A percentile compares a stretch with the other conserved stretches of the same genome.
phyloP scores from a whole-genome alignment of 2,329 filamentous ascomycete species.

The Colletotrichum eleusines region DNA sequence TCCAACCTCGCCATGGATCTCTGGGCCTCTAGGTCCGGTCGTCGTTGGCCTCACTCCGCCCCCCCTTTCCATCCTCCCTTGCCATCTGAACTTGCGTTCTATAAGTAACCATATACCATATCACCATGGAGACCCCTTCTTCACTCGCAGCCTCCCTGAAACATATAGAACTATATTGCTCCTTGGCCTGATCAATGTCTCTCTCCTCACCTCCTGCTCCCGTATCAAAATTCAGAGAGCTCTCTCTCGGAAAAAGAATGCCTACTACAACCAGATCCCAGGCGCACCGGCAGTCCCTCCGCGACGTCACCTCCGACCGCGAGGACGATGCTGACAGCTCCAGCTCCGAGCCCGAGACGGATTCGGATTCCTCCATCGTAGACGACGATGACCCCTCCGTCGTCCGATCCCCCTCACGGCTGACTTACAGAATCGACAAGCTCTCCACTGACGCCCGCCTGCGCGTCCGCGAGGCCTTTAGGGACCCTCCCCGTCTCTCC shows the following conservation, averaged over 20 bases:
- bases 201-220: constrained; percentile 51
- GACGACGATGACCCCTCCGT: constrained; percentile 47
- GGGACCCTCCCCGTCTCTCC: constrained; percentile 61
- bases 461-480: constrained; percentile 59
- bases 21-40: constrained; percentile 24
- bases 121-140: constrained; percentile 33
- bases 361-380: constrained; percentile 49
- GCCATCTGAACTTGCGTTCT: constrained; percentile 17
- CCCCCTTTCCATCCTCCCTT: constrained; percentile 9
- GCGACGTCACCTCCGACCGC: constrained; percentile 40
- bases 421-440: constrained; percentile 56
- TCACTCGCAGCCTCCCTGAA: constrained; percentile 18
- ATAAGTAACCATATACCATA: constrained; percentile 33
- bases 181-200: constrained; percentile 27
- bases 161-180: constrained; percentile 29
- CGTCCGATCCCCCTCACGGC: constrained; percentile 55
- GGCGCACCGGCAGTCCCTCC: constrained; percentile 46
- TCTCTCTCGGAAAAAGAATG: constrained; percentile 56
- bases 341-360: constrained; percentile 29
- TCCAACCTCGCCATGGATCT: constrained; percentile 19
- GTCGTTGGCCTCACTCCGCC: constrained; percentile 38
- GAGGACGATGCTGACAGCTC: constrained; percentile 44
- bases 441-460: constrained; percentile 54
- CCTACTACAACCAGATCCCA: constrained; percentile 51
- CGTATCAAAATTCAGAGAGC: constrained; percentile 53